phyloP scores from a whole-genome alignment of 192 early-diverging fungal species.

The Mortierella antarctica region DNA sequence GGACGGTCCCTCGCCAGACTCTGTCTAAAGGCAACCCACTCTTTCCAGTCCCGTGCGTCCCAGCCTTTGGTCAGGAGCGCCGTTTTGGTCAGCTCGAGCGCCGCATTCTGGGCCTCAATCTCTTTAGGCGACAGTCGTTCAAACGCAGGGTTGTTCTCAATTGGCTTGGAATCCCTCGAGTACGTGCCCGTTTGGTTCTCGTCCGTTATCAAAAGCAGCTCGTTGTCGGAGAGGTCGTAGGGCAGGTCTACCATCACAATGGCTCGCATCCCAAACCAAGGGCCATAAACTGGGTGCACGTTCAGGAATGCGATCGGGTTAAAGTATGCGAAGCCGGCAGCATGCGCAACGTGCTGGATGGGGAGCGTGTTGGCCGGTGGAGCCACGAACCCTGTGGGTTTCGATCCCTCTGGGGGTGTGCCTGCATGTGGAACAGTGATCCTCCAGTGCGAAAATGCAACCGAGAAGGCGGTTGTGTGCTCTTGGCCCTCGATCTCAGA shows the following conservation, averaged over 20 bases:
- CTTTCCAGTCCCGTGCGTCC: slow-evolving; percentile 39
- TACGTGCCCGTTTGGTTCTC: slow-evolving; percentile 29
- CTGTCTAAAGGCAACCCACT: slow-evolving; percentile 46
- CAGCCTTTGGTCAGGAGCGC: slow-evolving; percentile 40
- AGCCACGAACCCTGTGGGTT: slow-evolving; percentile 46
- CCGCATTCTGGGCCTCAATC: slow-evolving; percentile 18
- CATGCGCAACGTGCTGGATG: slow-evolving; percentile 48
- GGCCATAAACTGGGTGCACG: slow-evolving; percentile 48
- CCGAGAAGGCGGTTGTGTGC: slow-evolving; percentile 30
- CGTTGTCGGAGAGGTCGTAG: slow-evolving; percentile 44
- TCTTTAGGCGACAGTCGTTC: slow-evolving; percentile 6
- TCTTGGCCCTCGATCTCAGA: slow-evolving; percentile 26
- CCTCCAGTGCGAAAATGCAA: slow-evolving; percentile 47
- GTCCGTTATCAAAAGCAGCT: slow-evolving; percentile 28
- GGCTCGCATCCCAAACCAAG: slow-evolving; percentile 49
- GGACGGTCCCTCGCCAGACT: slow-evolving; percentile 21
- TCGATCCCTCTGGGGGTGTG: slow-evolving; percentile 34
- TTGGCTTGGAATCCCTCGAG: slow-evolving; percentile 34
- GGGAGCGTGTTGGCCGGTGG: slow-evolving; percentile 25
- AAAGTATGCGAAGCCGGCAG: slow-evolving; percentile 47
- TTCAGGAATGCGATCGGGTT: slow-evolving; percentile 42
- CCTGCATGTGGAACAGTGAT: slow-evolving; percentile 41
- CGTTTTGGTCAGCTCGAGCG: slow-evolving; percentile 35
- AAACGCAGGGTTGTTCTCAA: slow-evolving; percentile 43
- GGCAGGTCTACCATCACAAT: slow-evolving; percentile 47